Percentiles rank a stretch among this genome's conserved stretches.
Evolutionary conservation across 805 yeast genomes (phyloP).

Genomic region (Suhomyces faveliae): DNA sequence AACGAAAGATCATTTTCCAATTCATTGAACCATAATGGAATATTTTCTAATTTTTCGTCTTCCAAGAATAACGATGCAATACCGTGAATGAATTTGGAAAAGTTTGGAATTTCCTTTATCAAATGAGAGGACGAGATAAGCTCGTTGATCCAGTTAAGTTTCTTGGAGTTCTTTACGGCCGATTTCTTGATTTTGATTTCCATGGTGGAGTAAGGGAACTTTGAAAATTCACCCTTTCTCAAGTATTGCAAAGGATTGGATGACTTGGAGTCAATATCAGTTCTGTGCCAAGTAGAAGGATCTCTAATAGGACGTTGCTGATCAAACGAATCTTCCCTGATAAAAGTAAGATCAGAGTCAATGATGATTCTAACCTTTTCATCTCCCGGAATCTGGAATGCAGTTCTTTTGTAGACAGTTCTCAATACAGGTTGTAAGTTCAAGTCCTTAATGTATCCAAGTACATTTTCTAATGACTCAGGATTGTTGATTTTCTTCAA

Average conservation of each 20-base stretch:
- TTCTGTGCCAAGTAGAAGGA: slow-evolving; percentile 87
- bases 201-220: slow-evolving; percentile 85
- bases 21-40: slow-evolving; percentile 95
- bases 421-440: slow-evolving; percentile 83
- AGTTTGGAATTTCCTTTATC: slow-evolving; percentile 91
- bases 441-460: slow-evolving; percentile 59
- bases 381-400: slow-evolving; percentile 98
- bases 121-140: slow-evolving; percentile 70
- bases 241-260: slow-evolving; percentile 67
- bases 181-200: slow-evolving; percentile 65
- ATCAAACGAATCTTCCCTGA: slow-evolving; percentile 90
- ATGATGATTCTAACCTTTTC: slow-evolving; percentile 86
- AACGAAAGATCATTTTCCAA: slow-evolving; percentile 48
- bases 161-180: slow-evolving; percentile 39
- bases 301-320: slow-evolving; percentile 83
- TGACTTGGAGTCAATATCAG: slow-evolving; percentile 79
- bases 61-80: slow-evolving; percentile 84
- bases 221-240: slow-evolving; percentile 80
- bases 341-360: slow-evolving; percentile 82
- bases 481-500: slow-evolving; percentile 15
- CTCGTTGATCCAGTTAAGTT: slow-evolving; percentile 79
- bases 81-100: slow-evolving; percentile 92
- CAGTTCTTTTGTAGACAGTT: slow-evolving; percentile 85
- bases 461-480: slow-evolving; percentile 48
- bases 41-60: slow-evolving; percentile 82